Base-by-base conservation (phyloP, 1,284 basidiomycete genomes). In the Rhizoctonia solani region DNA sequence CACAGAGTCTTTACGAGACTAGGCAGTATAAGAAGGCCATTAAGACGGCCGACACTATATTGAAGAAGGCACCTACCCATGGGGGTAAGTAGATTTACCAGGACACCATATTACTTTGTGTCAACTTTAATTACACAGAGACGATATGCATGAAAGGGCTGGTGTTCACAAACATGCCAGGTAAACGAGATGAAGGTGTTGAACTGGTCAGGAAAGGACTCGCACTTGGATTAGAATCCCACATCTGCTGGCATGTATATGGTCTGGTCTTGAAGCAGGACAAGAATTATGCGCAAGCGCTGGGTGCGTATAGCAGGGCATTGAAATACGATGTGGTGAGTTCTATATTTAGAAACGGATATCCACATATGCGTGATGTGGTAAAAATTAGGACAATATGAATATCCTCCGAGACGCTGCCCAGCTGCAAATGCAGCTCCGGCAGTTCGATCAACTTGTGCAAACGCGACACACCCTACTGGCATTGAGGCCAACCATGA, bases 191-290 rank as follows among this genome's bases (percentile, higher is more conserved):
- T 16, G 85, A 93, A 70, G 95, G 94, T 19, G 81, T 92, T 68
- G 88, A 90, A 34, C 82, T 96, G 69, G 93, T 97, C 68, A 91
- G 91, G 79, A 87, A 92, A 71, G 97, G 94, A 52, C 85, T 97
- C 71, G 87, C 88, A 68, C 84, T 90, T 69, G 95, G 98, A 79
- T 81, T 96, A 69, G 92, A 87, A 39, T 95, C 92, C 25, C 96
- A 99, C 76, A 98, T 99, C 75, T 91, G 90, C 75, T 99, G 97
- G 96, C 97, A 99, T 77, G 95, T 99, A 69, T 92, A 95, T 74
- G 97, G 95, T 49, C 87, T 98, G 73, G 86, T 96, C 34, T 90
- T 94, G 75, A 93, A 95, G 77, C 89, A 88, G 47, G 92, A 95
- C 76, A 92, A 89, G 77, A 93, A 95, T 74, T 95, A 80, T 71